Percentiles rank a stretch among this genome's conserved stretches.
phyloP scores from a whole-genome alignment of 1,139 yeast species.

The Hansenula sp. region DNA sequence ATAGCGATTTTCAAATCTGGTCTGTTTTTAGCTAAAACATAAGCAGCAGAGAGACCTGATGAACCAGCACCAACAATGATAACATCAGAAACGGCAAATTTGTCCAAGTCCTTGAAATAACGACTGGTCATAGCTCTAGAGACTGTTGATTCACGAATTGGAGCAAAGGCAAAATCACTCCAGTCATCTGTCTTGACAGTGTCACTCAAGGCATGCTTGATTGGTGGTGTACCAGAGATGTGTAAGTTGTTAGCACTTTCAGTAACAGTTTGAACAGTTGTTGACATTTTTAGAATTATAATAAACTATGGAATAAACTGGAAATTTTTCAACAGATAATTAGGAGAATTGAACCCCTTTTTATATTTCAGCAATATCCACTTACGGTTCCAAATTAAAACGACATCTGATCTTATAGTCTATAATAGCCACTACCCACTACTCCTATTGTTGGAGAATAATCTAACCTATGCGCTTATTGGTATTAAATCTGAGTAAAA shows the following conservation, averaged over 20 bases:
- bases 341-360: background rate
- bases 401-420: background rate
- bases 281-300: conserved; percentile 8
- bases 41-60: conserved; percentile 74
- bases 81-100: conserved; percentile 69
- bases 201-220: conserved; percentile 32
- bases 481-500: background rate
- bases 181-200: conserved; percentile 43
- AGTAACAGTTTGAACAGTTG: conserved; percentile 17
- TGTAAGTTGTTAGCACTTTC: conserved; percentile 17
- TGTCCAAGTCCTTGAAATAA: conserved; percentile 70
- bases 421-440: background rate
- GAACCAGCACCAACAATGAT: conserved; percentile 80
- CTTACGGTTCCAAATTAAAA: background rate
- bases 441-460: background rate
- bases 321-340: too few species aligned
- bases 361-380: background rate
- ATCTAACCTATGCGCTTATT: background rate
- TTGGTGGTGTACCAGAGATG: conserved; percentile 11
- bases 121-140: conserved; percentile 82
- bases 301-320: too few species aligned
- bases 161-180: conserved; percentile 64
- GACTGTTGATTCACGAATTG: conserved; percentile 74
- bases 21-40: conserved; percentile 64
- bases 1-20: conserved; percentile 76